phyloP scores from a whole-genome alignment of 106 monocot species.

The Platanthera guangdongensis region DNA sequence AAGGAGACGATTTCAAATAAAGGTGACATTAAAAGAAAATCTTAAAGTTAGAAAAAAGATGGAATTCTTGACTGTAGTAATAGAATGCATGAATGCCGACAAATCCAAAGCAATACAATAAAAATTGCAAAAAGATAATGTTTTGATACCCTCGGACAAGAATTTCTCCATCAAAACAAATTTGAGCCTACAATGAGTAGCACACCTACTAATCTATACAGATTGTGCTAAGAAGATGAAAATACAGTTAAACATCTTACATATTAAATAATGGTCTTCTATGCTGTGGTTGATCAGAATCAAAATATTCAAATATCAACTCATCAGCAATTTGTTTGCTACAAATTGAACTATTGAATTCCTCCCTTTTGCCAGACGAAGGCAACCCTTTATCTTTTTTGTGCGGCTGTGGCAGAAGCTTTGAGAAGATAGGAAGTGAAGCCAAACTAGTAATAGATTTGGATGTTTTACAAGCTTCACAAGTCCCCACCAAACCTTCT shows the following conservation, averaged over 20 bases:
- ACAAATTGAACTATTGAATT: background rate
- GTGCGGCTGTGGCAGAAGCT: conserved; percentile 24
- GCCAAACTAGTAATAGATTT: conserved; percentile 7
- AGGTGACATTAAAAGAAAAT: background rate
- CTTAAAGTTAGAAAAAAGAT: background rate
- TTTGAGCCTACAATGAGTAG: background rate
- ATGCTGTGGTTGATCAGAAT: conserved; percentile 64
- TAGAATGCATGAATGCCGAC: background rate
- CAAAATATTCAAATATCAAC: conserved; percentile 89
- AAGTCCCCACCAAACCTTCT: conserved; percentile 2
- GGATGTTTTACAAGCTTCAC: conserved; percentile 7
- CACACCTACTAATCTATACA: background rate
- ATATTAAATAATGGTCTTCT: conserved; percentile 64
- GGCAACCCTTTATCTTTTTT: conserved; percentile 10
- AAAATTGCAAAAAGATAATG: background rate
- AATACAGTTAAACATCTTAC: conserved; percentile 28
- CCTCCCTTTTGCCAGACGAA: conserved; percentile 16
- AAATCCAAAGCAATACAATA: background rate
- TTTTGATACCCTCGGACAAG: background rate
- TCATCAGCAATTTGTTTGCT: conserved; percentile 14
- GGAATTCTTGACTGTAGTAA: background rate
- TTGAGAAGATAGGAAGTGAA: conserved; percentile 38
- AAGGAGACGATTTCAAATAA: background rate
- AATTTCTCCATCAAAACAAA: background rate
- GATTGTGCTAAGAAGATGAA: background rate